These are phyloP conservation scores for Serpula lacrymans DNA, from an alignment of 768 basidiomycete species.

Conservation along the genomic window DNA sequence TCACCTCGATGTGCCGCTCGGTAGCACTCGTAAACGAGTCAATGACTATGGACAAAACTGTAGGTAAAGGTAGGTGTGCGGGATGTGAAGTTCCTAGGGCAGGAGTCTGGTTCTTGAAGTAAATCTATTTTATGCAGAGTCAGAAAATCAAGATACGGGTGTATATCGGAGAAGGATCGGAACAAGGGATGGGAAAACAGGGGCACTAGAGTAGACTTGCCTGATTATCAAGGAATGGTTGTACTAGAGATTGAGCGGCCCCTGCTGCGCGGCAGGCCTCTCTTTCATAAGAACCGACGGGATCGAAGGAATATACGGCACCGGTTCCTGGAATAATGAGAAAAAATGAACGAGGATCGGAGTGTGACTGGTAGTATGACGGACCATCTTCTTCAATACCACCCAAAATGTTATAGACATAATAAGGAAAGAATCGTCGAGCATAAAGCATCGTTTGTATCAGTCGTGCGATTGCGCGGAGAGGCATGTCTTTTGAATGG, in stretches of 20 bases:
- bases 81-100: slow-evolving; percentile 74
- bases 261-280: slow-evolving; percentile 96
- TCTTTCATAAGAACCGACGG: slow-evolving; percentile 96
- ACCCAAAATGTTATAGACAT: slow-evolving; percentile 94
- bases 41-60: slow-evolving; percentile 83
- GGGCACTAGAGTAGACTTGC: slow-evolving; percentile 44
- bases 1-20: slow-evolving; percentile 95
- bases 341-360: slow-evolving; percentile 7
- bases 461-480: slow-evolving; percentile 93
- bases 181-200: slow-evolving; percentile 20
- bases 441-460: slow-evolving; percentile 98
- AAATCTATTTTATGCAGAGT: slow-evolving; percentile 58
- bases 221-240: slow-evolving; percentile 99
- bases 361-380: slow-evolving; percentile 22
- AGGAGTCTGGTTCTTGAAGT: slow-evolving; percentile 93
- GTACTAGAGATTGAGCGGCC: slow-evolving; percentile 89
- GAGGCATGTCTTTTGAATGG: slow-evolving; percentile 96
- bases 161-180: slow-evolving; percentile 49
- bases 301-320: slow-evolving; percentile 99
- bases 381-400: slow-evolving; percentile 95
- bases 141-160: slow-evolving; percentile 28
- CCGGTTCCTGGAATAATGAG: slow-evolving; percentile 64
- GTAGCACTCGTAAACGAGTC: slow-evolving; percentile 98
- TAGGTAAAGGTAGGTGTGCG: slow-evolving; percentile 72
- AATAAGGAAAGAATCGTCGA: slow-evolving; percentile 97